Conservation (phyloP, 805 yeast species). For the Sporopachydermia quercuum region DNA sequence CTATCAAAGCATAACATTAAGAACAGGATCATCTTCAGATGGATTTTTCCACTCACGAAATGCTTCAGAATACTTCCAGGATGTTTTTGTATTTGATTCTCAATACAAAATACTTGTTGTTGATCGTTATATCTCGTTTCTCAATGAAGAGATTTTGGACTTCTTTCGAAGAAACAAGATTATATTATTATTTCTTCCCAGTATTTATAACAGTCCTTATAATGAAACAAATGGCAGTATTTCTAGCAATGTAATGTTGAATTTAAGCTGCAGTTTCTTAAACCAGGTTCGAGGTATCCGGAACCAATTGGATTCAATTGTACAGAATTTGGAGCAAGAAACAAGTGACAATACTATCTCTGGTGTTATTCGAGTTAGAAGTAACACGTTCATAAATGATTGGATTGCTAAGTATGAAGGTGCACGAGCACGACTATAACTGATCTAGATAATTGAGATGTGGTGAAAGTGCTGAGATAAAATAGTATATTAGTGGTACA, state of each 20-base stretch:
- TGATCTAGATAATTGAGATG: too few relatives aligned
- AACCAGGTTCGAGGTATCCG: background rate
- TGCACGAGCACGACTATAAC: background rate
- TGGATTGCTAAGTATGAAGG: constrained; percentile 1
- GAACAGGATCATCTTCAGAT: background rate
- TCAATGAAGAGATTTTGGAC: background rate
- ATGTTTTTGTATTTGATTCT: background rate
- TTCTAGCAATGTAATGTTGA: background rate
- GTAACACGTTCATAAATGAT: background rate
- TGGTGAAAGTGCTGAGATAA: too few relatives aligned
- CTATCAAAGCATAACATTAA: background rate
- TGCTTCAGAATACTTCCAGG: background rate
- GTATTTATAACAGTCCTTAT: constrained; percentile 1
- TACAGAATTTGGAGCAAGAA: background rate
- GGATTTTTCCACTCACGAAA: background rate
- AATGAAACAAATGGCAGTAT: background rate
- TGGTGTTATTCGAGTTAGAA: background rate
- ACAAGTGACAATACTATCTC: background rate
- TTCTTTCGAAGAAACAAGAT: background rate
- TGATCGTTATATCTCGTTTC: background rate
- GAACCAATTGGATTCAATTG: background rate
- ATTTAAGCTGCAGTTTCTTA: background rate
- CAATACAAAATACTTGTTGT: background rate
- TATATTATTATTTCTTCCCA: background rate
- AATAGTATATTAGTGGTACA: too few relatives aligned